Evolutionary conservation across 257 asterid species (phyloP).

Genomic region (Petrea volubilis): DNA sequence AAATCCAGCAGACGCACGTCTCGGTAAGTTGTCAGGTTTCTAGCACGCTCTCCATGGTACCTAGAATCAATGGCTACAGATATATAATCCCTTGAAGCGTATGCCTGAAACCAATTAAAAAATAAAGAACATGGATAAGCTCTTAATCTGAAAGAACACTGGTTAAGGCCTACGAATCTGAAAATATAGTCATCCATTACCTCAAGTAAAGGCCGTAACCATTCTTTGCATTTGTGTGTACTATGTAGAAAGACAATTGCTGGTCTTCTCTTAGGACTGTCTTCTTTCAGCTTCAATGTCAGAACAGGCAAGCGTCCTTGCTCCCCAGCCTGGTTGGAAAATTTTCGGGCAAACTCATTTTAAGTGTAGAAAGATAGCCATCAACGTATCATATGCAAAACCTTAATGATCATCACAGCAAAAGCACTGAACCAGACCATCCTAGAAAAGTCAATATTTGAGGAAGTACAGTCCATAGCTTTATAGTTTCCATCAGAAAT

Average conservation of each 20-base stretch:
- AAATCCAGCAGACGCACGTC: slow-evolving; percentile 51
- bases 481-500: background rate
- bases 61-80: slow-evolving; percentile 94
- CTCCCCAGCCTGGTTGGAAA: slow-evolving; percentile 66
- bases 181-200: slow-evolving; percentile 35
- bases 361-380: background rate
- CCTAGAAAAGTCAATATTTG: no score
- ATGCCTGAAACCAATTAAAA: slow-evolving; percentile 57
- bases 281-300: slow-evolving; percentile 63
- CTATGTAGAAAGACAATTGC: slow-evolving; percentile 85
- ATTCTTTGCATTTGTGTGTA: slow-evolving; percentile 88
- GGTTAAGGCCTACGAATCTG: slow-evolving; percentile 15
- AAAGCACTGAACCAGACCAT: slow-evolving; percentile 8
- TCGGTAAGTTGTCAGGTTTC: slow-evolving; percentile 68
- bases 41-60: slow-evolving; percentile 95
- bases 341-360: background rate
- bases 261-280: slow-evolving; percentile 57
- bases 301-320: slow-evolving; percentile 91
- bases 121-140: slow-evolving; percentile 7
- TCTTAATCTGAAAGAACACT: background rate
- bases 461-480: background rate
- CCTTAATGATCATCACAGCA: background rate
- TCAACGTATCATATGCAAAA: background rate
- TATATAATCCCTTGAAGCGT: slow-evolving; percentile 87
- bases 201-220: slow-evolving; percentile 93